These are phyloP conservation scores for Diaporthe citrichinensis DNA, from an alignment of 2,329 filamentous ascomycete species.

Conservation along the genomic window DNA sequence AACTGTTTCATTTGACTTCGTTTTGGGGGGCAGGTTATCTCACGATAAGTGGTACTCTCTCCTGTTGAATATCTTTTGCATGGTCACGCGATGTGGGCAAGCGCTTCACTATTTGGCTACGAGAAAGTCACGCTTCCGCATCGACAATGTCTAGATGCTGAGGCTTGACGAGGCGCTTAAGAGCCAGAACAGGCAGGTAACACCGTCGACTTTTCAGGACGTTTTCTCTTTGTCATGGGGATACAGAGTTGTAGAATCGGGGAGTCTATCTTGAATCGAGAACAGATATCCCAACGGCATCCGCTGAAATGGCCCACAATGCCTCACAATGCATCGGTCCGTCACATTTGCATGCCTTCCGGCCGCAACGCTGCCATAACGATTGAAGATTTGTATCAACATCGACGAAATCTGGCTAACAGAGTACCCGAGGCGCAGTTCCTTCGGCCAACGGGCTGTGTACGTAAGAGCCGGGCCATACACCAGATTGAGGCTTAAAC, in stretches of 20 bases:
- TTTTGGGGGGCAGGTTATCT: not conserved
- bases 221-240: too few species aligned
- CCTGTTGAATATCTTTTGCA: not conserved
- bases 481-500: not conserved
- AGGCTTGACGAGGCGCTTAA: too few species aligned
- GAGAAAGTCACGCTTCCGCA: not conserved
- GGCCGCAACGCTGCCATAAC: not conserved
- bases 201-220: not conserved
- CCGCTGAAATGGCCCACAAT: not conserved
- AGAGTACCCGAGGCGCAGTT: not conserved
- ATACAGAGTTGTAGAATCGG: too few species aligned
- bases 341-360: not conserved
- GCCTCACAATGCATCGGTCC: not conserved
- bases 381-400: not conserved
- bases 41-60: not conserved
- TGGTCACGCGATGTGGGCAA: too few species aligned
- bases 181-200: not conserved
- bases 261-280: not conserved
- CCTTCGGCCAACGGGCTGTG: not conserved
- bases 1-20: not conserved
- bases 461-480: not conserved
- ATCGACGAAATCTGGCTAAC: fast-evolving
- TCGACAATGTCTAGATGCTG: not conserved
- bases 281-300: not conserved
- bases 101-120: too few species aligned